Evolutionary conservation across 805 yeast genomes (phyloP), one percentile per base, ranked within the genome.

Genomic region (Hemisphaericaspora nanyangensis): DNA sequence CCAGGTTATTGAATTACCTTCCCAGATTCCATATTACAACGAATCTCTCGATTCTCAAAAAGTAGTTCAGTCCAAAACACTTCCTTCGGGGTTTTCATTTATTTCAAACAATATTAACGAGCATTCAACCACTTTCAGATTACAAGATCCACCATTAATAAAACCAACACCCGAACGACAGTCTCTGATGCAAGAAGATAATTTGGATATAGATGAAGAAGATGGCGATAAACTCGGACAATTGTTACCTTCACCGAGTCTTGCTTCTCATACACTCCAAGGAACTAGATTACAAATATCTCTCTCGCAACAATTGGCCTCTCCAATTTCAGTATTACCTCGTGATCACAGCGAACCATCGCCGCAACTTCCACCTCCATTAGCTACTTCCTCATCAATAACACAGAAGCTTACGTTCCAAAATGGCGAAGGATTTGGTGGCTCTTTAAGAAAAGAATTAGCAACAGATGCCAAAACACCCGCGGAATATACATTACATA

Each of bases 401-500:
- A 26, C 37, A 17, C 55, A 55, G 42, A 47, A 55, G 18, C 43
- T 63, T 16, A 56, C 65, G 0, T 44, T 64, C 22, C 37, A 30
- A n/a, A 41, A 41, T 26, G 42, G 42, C 3, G 42, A 37, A 20
- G 70, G 65, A 39, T 55, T 60, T 37, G 43, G 55, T 15, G 26
- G 26, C 3, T 46, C 57, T 5, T 50, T 63, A 40, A 56, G 72
- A 19, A 54, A 56, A 43, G 66, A 57, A 8, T 51, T 66, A 34
- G 74, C 73, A 7, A 65, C 83, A 0, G 86, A 81, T 42, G 68
- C 75, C 56, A 80, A 83, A 53, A 73, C 83, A 19, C 86, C 90
- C 0, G 82, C 91, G 0, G 97, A 90, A 52, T 93, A 93, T 56
- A 93, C 98, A 0, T 67, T 95, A 38, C 97, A 95, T 60, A 89